Base-by-base conservation (phyloP, 495 filamentous ascomycete species). In the Penicillium daleae region DNA sequence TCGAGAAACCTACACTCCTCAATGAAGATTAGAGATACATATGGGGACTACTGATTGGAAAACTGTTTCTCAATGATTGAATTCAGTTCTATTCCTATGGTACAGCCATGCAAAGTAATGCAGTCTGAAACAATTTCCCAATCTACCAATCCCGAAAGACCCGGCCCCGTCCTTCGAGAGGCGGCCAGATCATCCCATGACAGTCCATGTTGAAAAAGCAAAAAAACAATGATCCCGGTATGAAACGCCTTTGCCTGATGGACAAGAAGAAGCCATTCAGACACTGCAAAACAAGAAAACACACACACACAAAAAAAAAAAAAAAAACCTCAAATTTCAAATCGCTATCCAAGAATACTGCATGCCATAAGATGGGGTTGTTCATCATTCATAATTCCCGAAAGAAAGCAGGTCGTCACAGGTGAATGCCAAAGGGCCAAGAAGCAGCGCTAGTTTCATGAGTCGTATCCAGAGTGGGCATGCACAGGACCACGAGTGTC, bases 351-450 rank as follows among this genome's bases (percentile, higher is more conserved):
- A 26, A 46, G 66, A 64, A 59, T 53, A 56, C 32, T 58, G 54
- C 51, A 63, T 71, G 53, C 56, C 60, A 63, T 67, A 44, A 70
- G 61, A 64, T 42, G 15, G 37, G 32, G 10, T n/a, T 27, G 32
- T 54, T 74, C 74, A 73, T 78, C 64, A 75, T 62, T 77, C 74
- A 59, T 78, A 61, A 66, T 61, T 66, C 60, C 56, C 58, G 37
- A 50, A 50, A 32, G 59, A 60, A 65, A 53, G 59, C 49, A 63
- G 50, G 33, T 74, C 66, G 65, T 69, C 66, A 68, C 54, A 66
- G 59, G 61, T 58, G 56, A 57, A 59, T 50, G 40, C 46, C 46
- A 52, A 63, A 44, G 31, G n/a, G 35, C n/a, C 22, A 63, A 56
- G 37, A 53, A 59, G 40, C 57, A 74, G 42, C 62, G 62, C 62